These are phyloP conservation scores for Suillus alpinus DNA, from an alignment of 768 basidiomycete genomes.

Conservation along the genomic window DNA sequence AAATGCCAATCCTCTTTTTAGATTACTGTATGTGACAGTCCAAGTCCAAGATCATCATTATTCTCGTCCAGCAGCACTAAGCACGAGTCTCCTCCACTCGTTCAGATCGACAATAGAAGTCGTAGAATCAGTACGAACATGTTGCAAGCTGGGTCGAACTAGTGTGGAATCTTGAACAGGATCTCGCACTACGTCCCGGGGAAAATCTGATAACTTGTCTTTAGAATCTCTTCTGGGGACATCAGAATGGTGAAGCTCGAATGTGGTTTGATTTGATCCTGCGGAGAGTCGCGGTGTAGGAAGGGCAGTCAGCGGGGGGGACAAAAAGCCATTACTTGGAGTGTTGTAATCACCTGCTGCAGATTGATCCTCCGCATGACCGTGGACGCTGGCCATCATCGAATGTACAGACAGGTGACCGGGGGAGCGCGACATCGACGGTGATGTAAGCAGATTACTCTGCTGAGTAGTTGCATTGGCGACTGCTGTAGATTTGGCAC, in stretches of 20 bases:
- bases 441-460: background rate
- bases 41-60: background rate
- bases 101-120: slow-evolving; percentile 11
- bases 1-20: background rate
- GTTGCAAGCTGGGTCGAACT: slow-evolving; percentile 1
- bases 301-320: slow-evolving; percentile 8
- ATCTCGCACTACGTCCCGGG: background rate
- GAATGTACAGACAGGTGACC: slow-evolving; percentile 3
- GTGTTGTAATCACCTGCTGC: background rate
- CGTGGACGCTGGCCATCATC: slow-evolving; percentile 7
- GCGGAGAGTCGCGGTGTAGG: slow-evolving; percentile 4
- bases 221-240: background rate
- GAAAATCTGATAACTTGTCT: slow-evolving; percentile 5
- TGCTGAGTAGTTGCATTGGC: background rate
- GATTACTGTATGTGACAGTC: background rate
- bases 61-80: slow-evolving; percentile 11
- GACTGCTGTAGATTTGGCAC: background rate
- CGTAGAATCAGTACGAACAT: slow-evolving; percentile 10
- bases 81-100: slow-evolving; percentile 15
- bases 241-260: slow-evolving; percentile 10
- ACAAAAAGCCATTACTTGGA: background rate
- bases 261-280: slow-evolving; percentile 3
- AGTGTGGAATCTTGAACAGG: background rate
- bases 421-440: background rate
- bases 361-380: background rate